Evolutionary conservation across 1,139 yeast species (phyloP), one percentile per base, ranked within the genome.

Genomic region (Yamadazyma dushanensis): DNA sequence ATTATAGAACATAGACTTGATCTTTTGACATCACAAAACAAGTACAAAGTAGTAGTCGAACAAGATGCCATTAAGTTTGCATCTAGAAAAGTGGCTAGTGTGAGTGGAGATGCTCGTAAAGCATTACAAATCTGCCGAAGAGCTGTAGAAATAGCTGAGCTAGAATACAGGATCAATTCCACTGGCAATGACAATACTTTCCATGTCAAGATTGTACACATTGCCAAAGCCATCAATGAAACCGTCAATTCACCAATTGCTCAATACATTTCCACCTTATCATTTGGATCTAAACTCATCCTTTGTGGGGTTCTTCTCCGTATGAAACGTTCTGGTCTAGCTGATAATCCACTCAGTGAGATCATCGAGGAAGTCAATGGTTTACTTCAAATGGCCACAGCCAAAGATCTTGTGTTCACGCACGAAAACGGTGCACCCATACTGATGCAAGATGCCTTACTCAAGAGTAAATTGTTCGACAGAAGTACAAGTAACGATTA

Each of bases 51-150:
- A 15, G 54, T 57, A 8, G 71, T 90, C 35, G 78, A 78, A 24
- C 66, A 71, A 16, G 96, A 86, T 54, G 97, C 98, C 0, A 77
- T 90, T 41, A 92, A 83, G 41, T 89, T 85, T 66, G 97, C 97
- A 0, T 80, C 97, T 1, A 76, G 97, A 58, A 89, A 89, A 58
- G 95, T 92, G 29, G 96, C 97, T 6, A 82, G 95, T 62, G 97
- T 92, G 4, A 85, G 94, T 57, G 98, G 99, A 39, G 99, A 92
- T 66, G 98, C 97, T 2, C 72, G 99, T 50, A 70, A 97, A 45
- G 97, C 96, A 0, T 66, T 94, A 38, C 86, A 86, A 40, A 86
- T 92, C 11, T 86, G 96, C 54, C 74, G 94, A 29, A 67, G 97
- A 41, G 97, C 97, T 0, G 86, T 90, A 6, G 97, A 89, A 54